Evolutionary conservation across 1,284 basidiomycete species (phyloP), one percentile per base, ranked within the genome.

Genomic region (Marasmius tenuissimus): DNA sequence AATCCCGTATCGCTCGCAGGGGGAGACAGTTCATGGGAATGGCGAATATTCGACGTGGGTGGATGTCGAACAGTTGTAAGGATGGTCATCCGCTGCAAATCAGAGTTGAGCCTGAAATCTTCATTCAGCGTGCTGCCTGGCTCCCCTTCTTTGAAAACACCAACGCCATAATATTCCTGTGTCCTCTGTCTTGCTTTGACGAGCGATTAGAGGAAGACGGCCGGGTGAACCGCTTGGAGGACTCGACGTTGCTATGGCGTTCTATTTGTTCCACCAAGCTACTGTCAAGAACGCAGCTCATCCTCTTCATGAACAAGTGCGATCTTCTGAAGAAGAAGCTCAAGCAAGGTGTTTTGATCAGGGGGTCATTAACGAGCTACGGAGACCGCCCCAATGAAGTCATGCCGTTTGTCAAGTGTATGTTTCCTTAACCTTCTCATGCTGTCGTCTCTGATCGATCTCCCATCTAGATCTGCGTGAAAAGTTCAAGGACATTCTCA

Each of bases 41-140:
- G 86, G 86, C 77, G 81, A 37, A 84, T 89, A 61, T 88, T 84
- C 71, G 87, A 89, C 64, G 86, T 89, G 49, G 86, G 86, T 51
- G 86, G 86, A 12, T 84, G 82, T 63, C 78, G 85, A 55, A 85
- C 82, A 51, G 73, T 74, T 70, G 85, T 86, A 71, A 48, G 78
- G 71, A 57, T 42, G 27, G 4, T 50, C 62, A n/a, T 57, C 12
- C n/a, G n/a, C 20, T 35, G 18, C 14, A 38, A 47, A 37, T n/a
- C 11, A 42, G n/a, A 59, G 49, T 16, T 12, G 38, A 38, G 37
- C 38, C 60, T 65, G 11, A 38, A 42, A 48, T 20, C 39, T 58
- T 61, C 45, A 45, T 53, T 37, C 65, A 86, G 84, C 83, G 85
- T 27, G 75, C 81, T 20, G 81, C 84, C 34, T 88, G 87, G 86